Base-by-base conservation (phyloP, 371 early-diverging fungal species). In the Mortierella sp. region DNA sequence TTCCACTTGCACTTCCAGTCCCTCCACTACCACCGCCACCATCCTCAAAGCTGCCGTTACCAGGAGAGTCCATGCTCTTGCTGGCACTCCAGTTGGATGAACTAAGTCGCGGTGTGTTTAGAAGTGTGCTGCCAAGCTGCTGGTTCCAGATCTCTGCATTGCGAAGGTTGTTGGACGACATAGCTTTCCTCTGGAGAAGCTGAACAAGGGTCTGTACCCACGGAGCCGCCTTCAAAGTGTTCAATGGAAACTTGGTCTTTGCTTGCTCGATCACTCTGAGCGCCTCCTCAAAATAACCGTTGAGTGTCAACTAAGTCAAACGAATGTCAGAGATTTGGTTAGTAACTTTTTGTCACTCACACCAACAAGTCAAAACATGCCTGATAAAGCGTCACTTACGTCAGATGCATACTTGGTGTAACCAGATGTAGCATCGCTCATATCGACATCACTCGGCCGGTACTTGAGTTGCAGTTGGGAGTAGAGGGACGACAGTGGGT, bases 141-240 rank as follows among this genome's bases (percentile, higher is more conserved):
- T 75, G 78, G 3, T 76, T 78, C 81, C 56, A 76, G 4, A 79
- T 51, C 46, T 85, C 79, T 32, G 81, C 85, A 56, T 85, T 79
- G 21, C 81, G 77, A 41, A 81, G 60, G 24, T 68, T 78, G 58
- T 74, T 76, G 6, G 76, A 58, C 6, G 75, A 70, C 46, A 85
- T 58, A 21, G 85, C 85, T 38, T 74, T 65, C 56, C 79, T 75
- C n/a, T 81, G 85, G 24, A 85, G 70, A 6, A 81, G 78, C 29
- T 81, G 85, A 4, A 81, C 79, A 6, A 85, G 70, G 16, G 79
- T 78, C 49, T 85, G 85, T 14, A 85, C 48, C 85, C 85, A 85
- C 2, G 79, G 76, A 29, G 74, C 76, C 6, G 85, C 76, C 32
- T 81, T 72, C 76, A 85, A 41, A 2, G 82, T 79, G 32, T 56